Percentiles rank a stretch among this genome's conserved stretches.
Evolutionary conservation across 169 alveolate genomes (phyloP).

Genomic region (Pseudocohnilembus persalinus): DNA sequence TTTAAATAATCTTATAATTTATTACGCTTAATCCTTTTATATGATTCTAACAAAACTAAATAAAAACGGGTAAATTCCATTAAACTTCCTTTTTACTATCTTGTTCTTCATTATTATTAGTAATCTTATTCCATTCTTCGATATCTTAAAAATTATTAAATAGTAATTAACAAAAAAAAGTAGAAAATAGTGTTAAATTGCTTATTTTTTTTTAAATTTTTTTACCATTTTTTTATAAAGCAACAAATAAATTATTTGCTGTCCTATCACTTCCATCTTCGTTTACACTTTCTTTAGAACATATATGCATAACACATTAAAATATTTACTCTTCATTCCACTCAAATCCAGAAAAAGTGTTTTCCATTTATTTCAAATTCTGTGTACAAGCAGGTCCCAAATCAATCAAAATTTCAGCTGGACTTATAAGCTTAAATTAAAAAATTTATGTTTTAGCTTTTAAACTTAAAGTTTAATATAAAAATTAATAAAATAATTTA

Average conservation of each 20-base stretch:
- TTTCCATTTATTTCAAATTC: background rate
- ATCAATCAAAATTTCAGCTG: background rate
- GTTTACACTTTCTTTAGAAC: background rate
- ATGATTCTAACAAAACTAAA: slow-evolving; percentile 9
- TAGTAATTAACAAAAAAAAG: no score
- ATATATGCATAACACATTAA: slow-evolving; percentile 10
- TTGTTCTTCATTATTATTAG: background rate
- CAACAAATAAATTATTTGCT: background rate
- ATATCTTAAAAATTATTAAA: background rate
- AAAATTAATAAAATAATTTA: no score
- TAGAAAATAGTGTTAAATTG: no score
- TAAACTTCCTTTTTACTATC: background rate
- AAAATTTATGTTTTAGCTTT: no score
- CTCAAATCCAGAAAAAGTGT: background rate
- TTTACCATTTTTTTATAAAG: background rate
- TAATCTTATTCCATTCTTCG: slow-evolving; percentile 3
- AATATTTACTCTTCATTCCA: slow-evolving; percentile 2
- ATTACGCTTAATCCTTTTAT: no score
- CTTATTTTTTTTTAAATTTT: background rate
- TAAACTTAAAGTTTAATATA: background rate
- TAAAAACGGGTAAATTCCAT: background rate
- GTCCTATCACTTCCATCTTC: background rate
- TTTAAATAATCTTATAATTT: background rate
- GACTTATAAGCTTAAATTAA: no score
- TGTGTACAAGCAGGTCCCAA: background rate